Base-by-base conservation (phyloP, 768 basidiomycete species). In the Rubroboletus satanas region DNA sequence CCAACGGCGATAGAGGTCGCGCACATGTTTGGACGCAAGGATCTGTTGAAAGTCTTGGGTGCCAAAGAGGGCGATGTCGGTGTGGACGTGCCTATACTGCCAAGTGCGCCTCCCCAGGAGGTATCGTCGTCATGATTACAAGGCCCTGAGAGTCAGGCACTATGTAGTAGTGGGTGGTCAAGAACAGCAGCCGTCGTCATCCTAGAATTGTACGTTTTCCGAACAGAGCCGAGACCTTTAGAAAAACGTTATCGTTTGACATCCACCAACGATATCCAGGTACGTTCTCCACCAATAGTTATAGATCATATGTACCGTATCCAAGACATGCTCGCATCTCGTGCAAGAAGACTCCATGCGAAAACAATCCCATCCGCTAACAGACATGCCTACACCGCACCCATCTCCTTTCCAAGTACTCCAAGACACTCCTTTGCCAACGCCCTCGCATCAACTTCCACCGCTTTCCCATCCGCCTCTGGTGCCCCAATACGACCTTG, bases 401-500 rank as follows among this genome's bases (percentile, higher is more conserved):
- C 90, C 77, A 93, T 81, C 66, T 92, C 91, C 68, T 75, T 79
- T 18, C 91, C 92, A 5, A 93, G 75, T 49, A 80, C 78, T 63
- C 77, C 81, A 54, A 93, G 64, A 66, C 88, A 90, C 45, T 80
- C 79, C 56, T 80, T 81, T 9, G 87, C 86, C 33, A 93, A 70
- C 10, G 69, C 69, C 54, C 89, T 73, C 7, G 90, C 83, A 68
- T 92, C 86, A 29, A 88, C 65, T 60, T 87, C 80, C 2, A 78
- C 62, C 7, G 67, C 69, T n/a, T 66, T 55, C 29, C 59, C 58
- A 17, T 55, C 44, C 12, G 44, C 48, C 23, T 63, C 69, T 4
- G 46, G 49, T 23, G 44, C 68, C 37, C 66, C 67, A 50, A 63
- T 61, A 2, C 64, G 62, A n/a, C 60, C 55, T 21, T 55, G 59